Evolutionary conservation across 2,329 filamentous ascomycete species (phyloP), one percentile per base, ranked within the genome.

Genomic region (Ophiostoma montium): DNA sequence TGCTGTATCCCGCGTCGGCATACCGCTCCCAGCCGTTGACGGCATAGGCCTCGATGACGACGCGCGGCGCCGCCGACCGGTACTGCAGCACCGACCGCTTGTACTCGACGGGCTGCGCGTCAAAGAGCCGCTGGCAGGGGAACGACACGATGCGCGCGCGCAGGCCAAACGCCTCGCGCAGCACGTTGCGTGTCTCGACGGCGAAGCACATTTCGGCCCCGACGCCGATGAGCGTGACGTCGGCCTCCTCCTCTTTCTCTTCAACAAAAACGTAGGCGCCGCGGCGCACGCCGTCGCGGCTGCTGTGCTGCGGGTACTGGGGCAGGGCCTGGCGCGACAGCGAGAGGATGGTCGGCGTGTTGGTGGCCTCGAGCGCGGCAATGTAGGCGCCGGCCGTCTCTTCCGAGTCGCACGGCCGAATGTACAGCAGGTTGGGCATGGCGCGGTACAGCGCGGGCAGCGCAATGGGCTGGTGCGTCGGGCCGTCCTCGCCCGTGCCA

Each of bases 391-490:
- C 75, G 1, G 69, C 69, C 0, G 66, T 68, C 59, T 82, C 77
- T 56, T 81, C 75, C 43, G 66, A 69, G 53, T 81, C 76, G 43
- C 68, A 68, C 0, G 77, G 77, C 0, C 77, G 72, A 49, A 81
- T 76, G 58, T 79, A 80, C 1, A 74, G 62, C 0, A 81, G 53
- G 51, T 80, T 79, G 0, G 76, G 77, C 76, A 81, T 81, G 21
- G 76, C 71, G 5, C 78, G 71, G 58, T 76, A 81, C 2, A 81
- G 63, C 0, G 69, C 61, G 10, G 72, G 69, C 0, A 81, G 63
- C 33, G 70, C 76, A 30, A 81, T 71, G 2, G 77, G 76, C 58
- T 81, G 77, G 54, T 81, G 77, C 0, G 77, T 80, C 0, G 76
- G 77, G 0, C 76, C 77, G 53, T 80, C 72, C 54, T 80, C 72